Conservation (phyloP, 768 basidiomycete species). For the Tubosaeta sp. region DNA sequence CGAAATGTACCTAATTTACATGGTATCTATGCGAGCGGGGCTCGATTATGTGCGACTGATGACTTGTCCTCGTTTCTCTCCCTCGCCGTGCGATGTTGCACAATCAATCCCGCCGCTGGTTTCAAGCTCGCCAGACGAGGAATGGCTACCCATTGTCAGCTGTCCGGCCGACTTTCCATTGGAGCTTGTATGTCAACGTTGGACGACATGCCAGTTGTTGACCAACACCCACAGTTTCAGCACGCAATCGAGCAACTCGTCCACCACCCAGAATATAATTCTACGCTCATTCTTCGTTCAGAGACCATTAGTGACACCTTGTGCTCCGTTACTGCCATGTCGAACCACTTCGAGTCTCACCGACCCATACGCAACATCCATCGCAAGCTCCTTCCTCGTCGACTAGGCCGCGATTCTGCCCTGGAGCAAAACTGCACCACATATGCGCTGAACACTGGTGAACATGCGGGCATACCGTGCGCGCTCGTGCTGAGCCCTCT, state of each 20-base stretch:
- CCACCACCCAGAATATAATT: constrained; percentile 91
- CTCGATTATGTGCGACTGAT: background rate
- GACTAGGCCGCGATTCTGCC: constrained; percentile 69
- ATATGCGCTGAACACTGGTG: constrained; percentile 36
- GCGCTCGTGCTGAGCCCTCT: constrained; percentile 61
- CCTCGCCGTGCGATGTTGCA: constrained; percentile 14
- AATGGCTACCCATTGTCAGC: constrained; percentile 33
- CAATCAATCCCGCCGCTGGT: constrained; percentile 2
- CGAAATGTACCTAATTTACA: constrained; percentile 8
- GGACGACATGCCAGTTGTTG: background rate
- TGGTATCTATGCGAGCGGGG: constrained; percentile 11
- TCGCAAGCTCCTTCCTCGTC: constrained; percentile 68
- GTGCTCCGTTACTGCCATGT: constrained; percentile 18
- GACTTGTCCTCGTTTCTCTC: constrained; percentile 20
- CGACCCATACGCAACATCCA: constrained; percentile 50
- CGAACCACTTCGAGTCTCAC: constrained; percentile 32
- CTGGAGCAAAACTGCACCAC: constrained; percentile 79
- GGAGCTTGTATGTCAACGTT: constrained; percentile 35
- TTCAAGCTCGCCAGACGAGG: constrained; percentile 3
- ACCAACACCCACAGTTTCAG: constrained; percentile 56
- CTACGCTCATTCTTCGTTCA: constrained; percentile 83
- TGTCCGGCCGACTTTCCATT: constrained; percentile 42
- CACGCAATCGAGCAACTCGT: constrained; percentile 66
- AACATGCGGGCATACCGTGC: constrained; percentile 26
- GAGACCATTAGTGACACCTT: constrained; percentile 46